Evolutionary conservation across 129 eudicot species (phyloP).

Genomic region (Logfia minima): DNA sequence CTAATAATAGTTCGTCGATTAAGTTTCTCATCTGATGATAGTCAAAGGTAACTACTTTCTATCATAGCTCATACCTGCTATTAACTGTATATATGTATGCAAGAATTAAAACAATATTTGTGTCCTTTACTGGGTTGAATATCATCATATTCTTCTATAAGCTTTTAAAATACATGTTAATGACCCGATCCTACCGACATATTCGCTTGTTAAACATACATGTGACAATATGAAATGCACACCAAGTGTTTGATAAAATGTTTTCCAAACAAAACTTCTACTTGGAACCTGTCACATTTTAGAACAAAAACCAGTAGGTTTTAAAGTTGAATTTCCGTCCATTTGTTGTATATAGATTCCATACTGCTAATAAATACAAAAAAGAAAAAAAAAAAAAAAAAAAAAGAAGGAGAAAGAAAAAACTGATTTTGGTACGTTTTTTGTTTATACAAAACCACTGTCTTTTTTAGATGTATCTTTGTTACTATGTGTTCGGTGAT

Average conservation of each 20-base stretch:
- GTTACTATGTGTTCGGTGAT: too few relatives aligned
- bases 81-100: neutral
- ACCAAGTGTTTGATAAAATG: conserved; percentile 3
- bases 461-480: neutral
- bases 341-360: neutral
- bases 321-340: neutral
- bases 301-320: neutral
- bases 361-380: too few relatives aligned
- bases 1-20: neutral
- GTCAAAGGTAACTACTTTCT: neutral
- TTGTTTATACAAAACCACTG: too few relatives aligned
- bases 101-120: neutral
- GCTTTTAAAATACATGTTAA: neutral
- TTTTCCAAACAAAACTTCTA: neutral
- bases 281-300: neutral
- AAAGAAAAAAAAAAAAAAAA: too few relatives aligned
- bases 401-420: too few relatives aligned
- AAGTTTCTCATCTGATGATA: neutral
- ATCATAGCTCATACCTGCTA: neutral
- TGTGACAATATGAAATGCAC: neutral
- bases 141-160: neutral
- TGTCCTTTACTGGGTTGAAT: neutral
- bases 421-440: neutral
- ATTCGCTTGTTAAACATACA: too few relatives aligned
- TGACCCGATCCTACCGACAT: neutral